phyloP scores from a whole-genome alignment of 1,284 basidiomycete genomes.

The Fomes fomentarius region DNA sequence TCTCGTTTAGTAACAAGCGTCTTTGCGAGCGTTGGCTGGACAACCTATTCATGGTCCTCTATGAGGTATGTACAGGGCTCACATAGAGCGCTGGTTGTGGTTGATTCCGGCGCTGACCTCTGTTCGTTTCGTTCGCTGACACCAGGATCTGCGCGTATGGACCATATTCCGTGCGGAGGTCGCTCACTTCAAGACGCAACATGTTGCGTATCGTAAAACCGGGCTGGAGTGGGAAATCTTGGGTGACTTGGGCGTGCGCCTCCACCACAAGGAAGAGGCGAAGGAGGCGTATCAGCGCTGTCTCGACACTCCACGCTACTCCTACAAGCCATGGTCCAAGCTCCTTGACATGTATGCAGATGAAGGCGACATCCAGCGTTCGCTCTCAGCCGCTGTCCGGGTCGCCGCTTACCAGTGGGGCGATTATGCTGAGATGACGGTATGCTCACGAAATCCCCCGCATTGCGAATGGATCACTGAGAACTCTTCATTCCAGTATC shows the following conservation, averaged over 20 bases:
- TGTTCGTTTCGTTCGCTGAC: no score
- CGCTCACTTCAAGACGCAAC: conserved; percentile 98
- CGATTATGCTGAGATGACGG: conserved; percentile 84
- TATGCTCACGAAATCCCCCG: conserved; percentile 40
- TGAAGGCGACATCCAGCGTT: conserved; percentile 89
- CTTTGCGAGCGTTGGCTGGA: conserved; percentile 98
- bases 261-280: conserved; percentile 97
- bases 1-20: conserved; percentile 95
- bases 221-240: conserved; percentile 98
- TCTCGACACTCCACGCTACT: conserved; percentile 86
- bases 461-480: neutral
- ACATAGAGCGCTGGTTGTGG: neutral
- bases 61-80: conserved; percentile 66
- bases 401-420: conserved; percentile 92
- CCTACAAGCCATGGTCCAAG: conserved; percentile 90
- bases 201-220: conserved; percentile 96
- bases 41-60: conserved; percentile 98
- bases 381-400: conserved; percentile 89
- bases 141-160: conserved; percentile 94
- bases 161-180: conserved; percentile 99
- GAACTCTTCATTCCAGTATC: conserved; percentile 60
- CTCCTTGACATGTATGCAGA: conserved; percentile 95
- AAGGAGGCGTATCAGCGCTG: conserved; percentile 97
- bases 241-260: conserved; percentile 88
- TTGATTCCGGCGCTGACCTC: no score